Base-by-base conservation (phyloP, 805 yeast genomes). In the Metschnikowia koreensis region DNA sequence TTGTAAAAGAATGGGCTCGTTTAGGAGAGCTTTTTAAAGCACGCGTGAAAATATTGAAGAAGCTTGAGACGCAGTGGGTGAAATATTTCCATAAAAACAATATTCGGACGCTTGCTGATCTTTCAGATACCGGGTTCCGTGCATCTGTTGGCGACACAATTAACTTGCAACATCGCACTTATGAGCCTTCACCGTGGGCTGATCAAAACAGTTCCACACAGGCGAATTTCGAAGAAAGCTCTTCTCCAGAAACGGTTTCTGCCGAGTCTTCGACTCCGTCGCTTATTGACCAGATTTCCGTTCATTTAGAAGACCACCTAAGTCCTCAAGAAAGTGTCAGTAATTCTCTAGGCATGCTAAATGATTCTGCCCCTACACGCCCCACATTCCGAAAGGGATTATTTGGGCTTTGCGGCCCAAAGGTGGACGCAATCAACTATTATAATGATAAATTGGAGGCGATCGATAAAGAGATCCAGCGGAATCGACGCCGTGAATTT, bases 1-100 rank as follows among this genome's bases (percentile, higher is more conserved):
- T 94, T 1, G 94, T 97, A 59, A 76, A 90, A 54, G 94, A 93
- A 65, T 94, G 98, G 97, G 80, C 80, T 11, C 79, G 76, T 17
- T 74, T 93, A 49, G 90, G 92, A 60, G 62, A 67, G 44, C 70
- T 94, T 15, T 87, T 86, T 66, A 78, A 77, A 48, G 74, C 81
- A 54, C 75, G 97, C 41, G 72, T 76, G 37, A 56, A 65, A 16
- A 69, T 87, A 2, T 60, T 92, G 5, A 66, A 74, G 29, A 75
- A 75, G 49, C 68, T 90, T 11, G 98, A 93, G 67, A 72, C 75
- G 8, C 78, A 78, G 48, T 89, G 94, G 94, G 82, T 89, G 3
- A 77, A 76, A 46, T 88, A 86, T 63, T 70, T 88, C 47, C 83
- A 61, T 31, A 53, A 55, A 9, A 69, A 67, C 55, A 66, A 69